Evolutionary conservation across 495 filamentous ascomycete species (phyloP).

Genomic region (Massariosphaeria phaeospora): DNA sequence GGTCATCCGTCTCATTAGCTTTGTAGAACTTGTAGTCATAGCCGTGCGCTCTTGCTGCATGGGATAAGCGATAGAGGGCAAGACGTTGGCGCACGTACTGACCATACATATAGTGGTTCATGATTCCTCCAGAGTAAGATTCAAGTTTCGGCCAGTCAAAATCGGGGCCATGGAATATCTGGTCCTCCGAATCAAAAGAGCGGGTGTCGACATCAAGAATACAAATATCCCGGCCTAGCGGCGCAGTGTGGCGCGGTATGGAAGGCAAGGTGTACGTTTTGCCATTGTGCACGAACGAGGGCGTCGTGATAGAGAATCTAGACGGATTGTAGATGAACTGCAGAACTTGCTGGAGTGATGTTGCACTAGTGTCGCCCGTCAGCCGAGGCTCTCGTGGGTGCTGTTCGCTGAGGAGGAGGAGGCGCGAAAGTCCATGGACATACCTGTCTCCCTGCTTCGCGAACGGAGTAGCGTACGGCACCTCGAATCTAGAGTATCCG

Average conservation of each 20-base stretch:
- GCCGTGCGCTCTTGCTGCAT: constrained; percentile 45
- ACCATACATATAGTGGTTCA: constrained; percentile 26
- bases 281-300: constrained; percentile 2
- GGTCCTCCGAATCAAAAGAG: constrained; percentile 2
- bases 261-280: constrained; percentile 1
- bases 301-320: constrained; percentile 5
- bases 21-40: constrained; percentile 50
- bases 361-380: no score
- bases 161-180: constrained; percentile 2
- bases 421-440: no score
- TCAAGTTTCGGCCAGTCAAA: constrained; percentile 4
- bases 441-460: no score
- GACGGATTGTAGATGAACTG: constrained; percentile 9
- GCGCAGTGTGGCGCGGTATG: neutral
- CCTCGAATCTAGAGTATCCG: no score
- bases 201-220: constrained; percentile 24
- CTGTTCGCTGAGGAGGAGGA: no score
- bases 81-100: neutral
- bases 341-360: constrained; percentile 5
- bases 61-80: neutral
- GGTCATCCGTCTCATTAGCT: constrained; percentile 19
- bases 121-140: constrained; percentile 6
- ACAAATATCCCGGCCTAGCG: constrained; percentile 10
- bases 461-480: no score
- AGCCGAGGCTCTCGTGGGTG: no score